These are phyloP conservation scores for Flaveria sonorensis DNA, from an alignment of 129 eudicot genomes.

Conservation along the genomic window DNA sequence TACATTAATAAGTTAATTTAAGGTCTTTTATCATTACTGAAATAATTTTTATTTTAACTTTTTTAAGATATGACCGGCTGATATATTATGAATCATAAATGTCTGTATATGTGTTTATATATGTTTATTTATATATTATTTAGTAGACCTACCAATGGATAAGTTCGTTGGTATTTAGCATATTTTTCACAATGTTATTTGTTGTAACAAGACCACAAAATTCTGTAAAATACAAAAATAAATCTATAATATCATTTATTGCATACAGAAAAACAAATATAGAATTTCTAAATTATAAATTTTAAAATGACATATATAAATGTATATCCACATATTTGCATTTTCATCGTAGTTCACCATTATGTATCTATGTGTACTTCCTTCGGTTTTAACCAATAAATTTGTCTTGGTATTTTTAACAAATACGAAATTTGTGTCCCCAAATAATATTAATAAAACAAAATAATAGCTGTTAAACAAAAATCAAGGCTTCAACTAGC, in stretches of 20 bases:
- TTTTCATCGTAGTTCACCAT: no score
- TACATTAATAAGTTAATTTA: no score
- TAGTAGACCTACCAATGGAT: neutral
- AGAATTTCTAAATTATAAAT: neutral
- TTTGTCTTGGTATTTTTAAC: no score
- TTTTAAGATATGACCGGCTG: no score
- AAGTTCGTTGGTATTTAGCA: slow-evolving; percentile 7
- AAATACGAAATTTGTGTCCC: no score
- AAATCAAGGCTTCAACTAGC: neutral
- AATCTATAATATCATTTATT: neutral
- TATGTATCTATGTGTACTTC: neutral
- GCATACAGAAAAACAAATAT: neutral
- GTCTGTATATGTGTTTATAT: neutral
- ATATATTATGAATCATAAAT: no score
- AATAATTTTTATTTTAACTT: no score
- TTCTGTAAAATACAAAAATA: slow-evolving; percentile 2
- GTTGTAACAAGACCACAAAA: slow-evolving; percentile 1
- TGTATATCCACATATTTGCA: no score
- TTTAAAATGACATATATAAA: neutral
- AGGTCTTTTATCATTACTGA: no score
- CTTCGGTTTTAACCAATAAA: neutral
- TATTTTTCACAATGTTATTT: neutral
- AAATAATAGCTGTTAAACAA: neutral
- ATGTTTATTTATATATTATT: neutral
- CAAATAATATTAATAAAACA: neutral